A percentile compares a stretch with the other conserved stretches of the same genome.
phyloP scores from a whole-genome alignment of 305 asterid species.

The Fraxinus greggii region DNA sequence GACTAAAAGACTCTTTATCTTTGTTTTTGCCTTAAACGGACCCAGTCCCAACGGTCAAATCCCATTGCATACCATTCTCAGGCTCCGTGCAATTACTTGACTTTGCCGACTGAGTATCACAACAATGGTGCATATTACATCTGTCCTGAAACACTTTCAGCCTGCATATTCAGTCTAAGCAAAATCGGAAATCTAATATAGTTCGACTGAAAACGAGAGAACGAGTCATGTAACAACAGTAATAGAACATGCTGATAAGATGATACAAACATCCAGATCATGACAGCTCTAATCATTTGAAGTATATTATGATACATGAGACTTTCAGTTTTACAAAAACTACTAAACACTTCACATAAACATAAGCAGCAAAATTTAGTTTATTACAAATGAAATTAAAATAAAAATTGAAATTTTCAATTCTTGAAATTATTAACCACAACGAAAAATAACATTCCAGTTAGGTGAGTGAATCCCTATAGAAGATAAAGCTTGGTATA shows the following conservation, averaged over 20 bases:
- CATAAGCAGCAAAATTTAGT: neutral
- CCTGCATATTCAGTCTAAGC: neutral
- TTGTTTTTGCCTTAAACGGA: neutral
- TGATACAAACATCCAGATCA: neutral
- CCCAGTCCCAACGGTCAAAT: neutral
- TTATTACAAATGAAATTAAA: neutral
- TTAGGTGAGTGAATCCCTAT: neutral
- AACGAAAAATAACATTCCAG: neutral
- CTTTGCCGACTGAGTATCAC: neutral
- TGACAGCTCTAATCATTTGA: neutral
- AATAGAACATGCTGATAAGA: neutral
- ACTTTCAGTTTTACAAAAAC: neutral
- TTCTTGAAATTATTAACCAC: neutral
- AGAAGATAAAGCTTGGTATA: neutral
- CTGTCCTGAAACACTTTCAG: no score
- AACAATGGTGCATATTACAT: neutral
- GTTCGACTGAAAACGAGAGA: neutral
- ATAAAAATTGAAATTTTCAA: no score
- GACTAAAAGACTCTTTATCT: neutral
- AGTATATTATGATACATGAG: neutral
- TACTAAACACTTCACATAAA: neutral
- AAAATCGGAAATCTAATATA: neutral
- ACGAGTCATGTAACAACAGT: neutral
- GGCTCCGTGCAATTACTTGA: neutral
- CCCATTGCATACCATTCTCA: neutral